Base-by-base conservation (phyloP, 768 basidiomycete genomes). In the Filobasidium wieringae region DNA sequence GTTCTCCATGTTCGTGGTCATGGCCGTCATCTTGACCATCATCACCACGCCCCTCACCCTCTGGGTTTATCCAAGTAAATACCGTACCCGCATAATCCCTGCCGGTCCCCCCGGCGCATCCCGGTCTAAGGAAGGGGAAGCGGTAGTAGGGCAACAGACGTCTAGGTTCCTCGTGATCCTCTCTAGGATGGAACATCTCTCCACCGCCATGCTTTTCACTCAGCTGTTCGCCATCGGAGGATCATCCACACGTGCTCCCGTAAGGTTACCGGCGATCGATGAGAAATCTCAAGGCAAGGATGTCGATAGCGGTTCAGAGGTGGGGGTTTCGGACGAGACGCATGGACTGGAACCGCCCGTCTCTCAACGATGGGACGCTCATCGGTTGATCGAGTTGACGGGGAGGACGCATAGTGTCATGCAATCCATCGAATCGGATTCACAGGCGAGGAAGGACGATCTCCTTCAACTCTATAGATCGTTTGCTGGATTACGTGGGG, bases 361-460 rank as follows among this genome's bases (percentile, higher is more conserved):
- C 11, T 9, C 22, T 47, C 43, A 47, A 47, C 43, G 29, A 47
- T 47, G 43, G 43, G 81, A 88, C 62, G 86, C 86, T 0, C 79
- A 96, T 1, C 88, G 92, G 19, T 79, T 97, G 7, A 82, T 97
- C 64, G 91, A 96, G 69, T 77, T 96, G 43, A 87, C 88, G 0
- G 84, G 84, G 34, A 85, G 95, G 58, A 87, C 87, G 1, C 90
- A 88, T 2, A 85, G 86, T 1, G 82, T 93, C 33, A 81, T 97
- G 72, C 85, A 82, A 67, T 87, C 86, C 1, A 82, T 86, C 52
- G 83, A 83, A 60, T 64, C 68, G 51, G 74, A 75, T 43, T 64
- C 70, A 31, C 52, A 73, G 1, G 59, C 72, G 8, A 61, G 63
- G 7, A 81, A 84, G 1, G 86, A 87, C 19, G 76, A 80, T 2